These are phyloP conservation scores for Salix caprea DNA, from an alignment of 345 rosid species.

Conservation along the genomic window DNA sequence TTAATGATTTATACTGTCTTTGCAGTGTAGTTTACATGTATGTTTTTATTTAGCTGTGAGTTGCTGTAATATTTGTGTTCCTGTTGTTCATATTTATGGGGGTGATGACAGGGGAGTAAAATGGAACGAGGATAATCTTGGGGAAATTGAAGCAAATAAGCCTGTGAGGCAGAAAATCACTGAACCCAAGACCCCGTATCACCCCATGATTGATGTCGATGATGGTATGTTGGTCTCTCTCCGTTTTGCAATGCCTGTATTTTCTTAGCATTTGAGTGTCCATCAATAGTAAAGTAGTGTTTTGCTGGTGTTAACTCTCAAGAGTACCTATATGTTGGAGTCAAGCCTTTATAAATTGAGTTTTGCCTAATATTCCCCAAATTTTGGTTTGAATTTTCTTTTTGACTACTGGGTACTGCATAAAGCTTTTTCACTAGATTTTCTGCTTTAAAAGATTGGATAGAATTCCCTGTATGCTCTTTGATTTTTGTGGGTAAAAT, in stretches of 20 bases:
- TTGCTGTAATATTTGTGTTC: not conserved
- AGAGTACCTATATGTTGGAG: not conserved
- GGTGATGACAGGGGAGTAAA: conserved; percentile 51
- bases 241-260: not conserved
- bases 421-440: not conserved
- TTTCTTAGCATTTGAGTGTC: not conserved
- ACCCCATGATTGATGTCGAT: conserved; percentile 76
- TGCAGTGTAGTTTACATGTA: not conserved
- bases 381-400: too few species aligned
- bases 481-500: not conserved
- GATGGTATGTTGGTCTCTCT: conserved; percentile 50
- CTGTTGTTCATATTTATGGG: conserved; percentile 13
- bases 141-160: conserved; percentile 90
- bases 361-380: not conserved
- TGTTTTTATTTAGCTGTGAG: not conserved
- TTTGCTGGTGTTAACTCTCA: conserved; percentile 1
- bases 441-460: not conserved
- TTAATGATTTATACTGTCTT: not conserved
- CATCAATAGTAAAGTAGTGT: not conserved
- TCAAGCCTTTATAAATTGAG: not conserved
- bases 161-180: conserved; percentile 97
- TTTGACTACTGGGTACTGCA: not conserved
- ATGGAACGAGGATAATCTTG: conserved; percentile 88
- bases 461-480: not conserved
- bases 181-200: conserved; percentile 97